Base-by-base conservation (phyloP, 768 basidiomycete species). In the Leccinum disarticulatum region DNA sequence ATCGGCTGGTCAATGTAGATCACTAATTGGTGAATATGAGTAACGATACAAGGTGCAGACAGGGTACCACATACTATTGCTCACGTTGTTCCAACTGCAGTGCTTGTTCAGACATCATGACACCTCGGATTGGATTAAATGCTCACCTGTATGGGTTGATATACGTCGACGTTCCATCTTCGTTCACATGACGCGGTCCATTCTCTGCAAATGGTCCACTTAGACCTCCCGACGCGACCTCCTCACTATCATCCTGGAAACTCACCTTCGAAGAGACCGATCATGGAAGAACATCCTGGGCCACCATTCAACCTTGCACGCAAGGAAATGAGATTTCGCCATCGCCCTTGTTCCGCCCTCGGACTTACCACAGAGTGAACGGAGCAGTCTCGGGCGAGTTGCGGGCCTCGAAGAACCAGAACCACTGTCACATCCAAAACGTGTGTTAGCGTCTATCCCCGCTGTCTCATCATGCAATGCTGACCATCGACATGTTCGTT, bases 1-100 rank as follows among this genome's bases (percentile, higher is more conserved):
- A 88, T 83, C 4, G 86, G 87, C 66, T 88, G 86, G 68, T 87
- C 86, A 33, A 88, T 84, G 66, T 87, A 88, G 33, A 88, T 83
- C 72, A 88, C 86, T 88, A 54, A 1, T 0, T 36, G 35, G 14
- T 36, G 15, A 6, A 22, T 22, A 22, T 52, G 52, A 52, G 52
- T 46, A 17, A 19, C 28, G 17, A n/a, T 7, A 25, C 28, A 19
- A 43, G 36, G 38, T n/a, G 17, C 43, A 33, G 13, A 25, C 27
- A n/a, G 13, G 27, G 30, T 11, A 8, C 36, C 25, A 66, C 84
- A 41, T 52, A 87, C 87, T 81, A 61, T 88, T 88, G 73, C 81
- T 86, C 54, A 84, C 66, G 55, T 81, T 84, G 65, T 88, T 88
- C 88, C 88, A 89, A 57, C 87, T 85, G 41, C 10, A 41, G 47